phyloP scores from a whole-genome alignment of 495 filamentous ascomycete genomes.

The Beverwykella pulmonaria region DNA sequence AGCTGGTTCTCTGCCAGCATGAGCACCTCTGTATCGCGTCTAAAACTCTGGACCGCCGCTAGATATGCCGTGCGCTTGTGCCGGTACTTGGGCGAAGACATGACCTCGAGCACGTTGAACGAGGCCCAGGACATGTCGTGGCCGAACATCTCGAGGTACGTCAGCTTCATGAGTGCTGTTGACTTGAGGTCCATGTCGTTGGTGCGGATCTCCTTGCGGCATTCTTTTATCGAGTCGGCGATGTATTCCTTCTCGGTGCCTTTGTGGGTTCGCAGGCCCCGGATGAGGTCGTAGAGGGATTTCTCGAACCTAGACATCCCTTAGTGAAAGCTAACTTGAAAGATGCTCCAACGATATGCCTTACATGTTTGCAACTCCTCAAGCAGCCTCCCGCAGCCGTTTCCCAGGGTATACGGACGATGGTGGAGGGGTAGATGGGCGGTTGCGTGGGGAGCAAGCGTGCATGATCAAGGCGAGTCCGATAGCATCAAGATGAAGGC shows the following conservation, averaged over 20 bases:
- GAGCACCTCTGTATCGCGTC: conserved; percentile 91
- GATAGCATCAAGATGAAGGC: conserved; percentile 7
- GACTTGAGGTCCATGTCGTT: conserved; percentile 98
- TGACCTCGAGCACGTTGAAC: conserved; percentile 97
- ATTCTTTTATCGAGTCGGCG: conserved; percentile 88
- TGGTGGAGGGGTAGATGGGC: conserved; percentile 32
- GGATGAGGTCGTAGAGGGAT: conserved; percentile 96
- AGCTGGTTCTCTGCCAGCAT: conserved; percentile 97
- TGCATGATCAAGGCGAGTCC: conserved; percentile 26
- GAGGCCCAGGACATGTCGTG: conserved; percentile 99
- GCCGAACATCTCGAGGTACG: conserved; percentile 98
- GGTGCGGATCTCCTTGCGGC: conserved; percentile 82
- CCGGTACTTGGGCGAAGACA: conserved; percentile 90
- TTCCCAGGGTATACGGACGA: background rate
- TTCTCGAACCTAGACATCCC: conserved; percentile 83
- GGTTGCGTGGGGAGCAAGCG: conserved; percentile 22
- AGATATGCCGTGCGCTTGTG: conserved; percentile 96
- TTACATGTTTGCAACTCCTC: conserved; percentile 30
- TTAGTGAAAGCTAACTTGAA: background rate
- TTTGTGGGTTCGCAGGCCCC: conserved; percentile 90
- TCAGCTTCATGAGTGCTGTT: conserved; percentile 88
- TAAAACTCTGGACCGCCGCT: conserved; percentile 94
- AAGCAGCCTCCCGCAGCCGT: conserved; percentile 5
- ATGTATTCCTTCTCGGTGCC: conserved; percentile 93
- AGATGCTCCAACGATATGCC: background rate